A percentile compares a stretch with the other conserved stretches of the same genome.
Evolutionary conservation across 139 green algal species (phyloP).

Genomic region (Coelastrella sp.): DNA sequence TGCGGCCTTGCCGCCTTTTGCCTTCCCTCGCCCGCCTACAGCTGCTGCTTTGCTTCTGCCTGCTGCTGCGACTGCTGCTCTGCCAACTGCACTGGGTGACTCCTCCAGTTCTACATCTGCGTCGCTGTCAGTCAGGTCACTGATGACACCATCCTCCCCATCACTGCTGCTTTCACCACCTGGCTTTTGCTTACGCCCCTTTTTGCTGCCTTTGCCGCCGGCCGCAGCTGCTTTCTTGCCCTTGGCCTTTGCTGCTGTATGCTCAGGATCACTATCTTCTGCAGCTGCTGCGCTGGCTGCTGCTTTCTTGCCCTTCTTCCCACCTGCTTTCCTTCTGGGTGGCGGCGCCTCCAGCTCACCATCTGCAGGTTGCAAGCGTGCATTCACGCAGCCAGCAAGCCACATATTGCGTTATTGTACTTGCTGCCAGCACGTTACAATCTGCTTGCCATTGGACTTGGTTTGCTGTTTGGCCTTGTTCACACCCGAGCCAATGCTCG

Average conservation of each 20-base stretch:
- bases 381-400: neutral
- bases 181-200: neutral
- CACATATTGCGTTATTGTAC: too few species aligned
- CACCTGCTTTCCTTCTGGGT: neutral
- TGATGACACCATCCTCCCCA: neutral
- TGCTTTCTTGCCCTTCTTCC: neutral
- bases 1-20: neutral
- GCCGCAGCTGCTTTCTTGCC: neutral
- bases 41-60: neutral
- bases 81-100: neutral
- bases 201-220: neutral
- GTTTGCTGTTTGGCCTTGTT: too few species aligned
- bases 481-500: too few species aligned
- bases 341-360: neutral
- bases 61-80: neutral
- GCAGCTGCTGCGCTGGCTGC: neutral
- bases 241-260: neutral
- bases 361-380: neutral
- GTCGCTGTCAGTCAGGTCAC: conserved; percentile 16
- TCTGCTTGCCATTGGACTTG: too few species aligned
- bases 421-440: neutral
- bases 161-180: conserved; percentile 4
- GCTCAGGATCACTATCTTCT: neutral
- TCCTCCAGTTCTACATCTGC: neutral
- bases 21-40: neutral